phyloP scores from a whole-genome alignment of 345 rosid species.

The Clarkia xantiana region DNA sequence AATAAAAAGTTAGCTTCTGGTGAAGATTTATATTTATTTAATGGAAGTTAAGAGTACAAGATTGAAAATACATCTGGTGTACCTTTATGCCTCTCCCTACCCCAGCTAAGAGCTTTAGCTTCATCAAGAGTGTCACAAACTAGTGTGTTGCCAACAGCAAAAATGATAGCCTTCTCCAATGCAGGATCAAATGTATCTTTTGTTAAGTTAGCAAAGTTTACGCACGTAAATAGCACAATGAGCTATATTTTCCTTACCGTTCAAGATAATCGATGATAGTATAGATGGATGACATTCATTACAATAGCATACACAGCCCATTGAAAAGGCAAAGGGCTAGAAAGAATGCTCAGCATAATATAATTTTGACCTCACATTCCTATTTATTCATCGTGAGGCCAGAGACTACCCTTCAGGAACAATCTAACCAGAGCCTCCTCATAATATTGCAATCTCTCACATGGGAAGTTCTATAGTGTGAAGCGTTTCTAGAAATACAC shows the following conservation, averaged over 20 bases:
- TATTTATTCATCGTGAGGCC: too few relatives aligned
- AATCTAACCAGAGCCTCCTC: too few relatives aligned
- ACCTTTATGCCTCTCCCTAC: slow-evolving; percentile 90
- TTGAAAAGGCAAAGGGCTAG: too few relatives aligned
- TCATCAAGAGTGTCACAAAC: slow-evolving; percentile 95
- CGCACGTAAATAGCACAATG: neutral
- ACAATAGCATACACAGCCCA: too few relatives aligned
- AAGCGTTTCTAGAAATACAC: too few relatives aligned
- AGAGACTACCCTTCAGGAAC: too few relatives aligned
- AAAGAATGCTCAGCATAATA: too few relatives aligned
- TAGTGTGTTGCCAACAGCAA: slow-evolving; percentile 92
- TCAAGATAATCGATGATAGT: neutral
- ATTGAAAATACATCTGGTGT: slow-evolving; percentile 5
- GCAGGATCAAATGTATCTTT: slow-evolving; percentile 59
- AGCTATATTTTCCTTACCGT: neutral
- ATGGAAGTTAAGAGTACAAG: neutral
- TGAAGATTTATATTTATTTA: neutral
- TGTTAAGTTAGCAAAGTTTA: slow-evolving; percentile 43
- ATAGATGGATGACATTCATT: too few relatives aligned
- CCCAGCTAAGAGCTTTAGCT: slow-evolving; percentile 92
- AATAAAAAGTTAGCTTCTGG: slow-evolving; percentile 1
- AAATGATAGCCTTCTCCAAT: slow-evolving; percentile 82
- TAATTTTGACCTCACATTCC: too few relatives aligned
- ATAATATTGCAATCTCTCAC: too few relatives aligned
- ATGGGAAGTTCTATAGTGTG: too few relatives aligned